phyloP scores from a whole-genome alignment of 495 filamentous ascomycete genomes.

The Chaetomium fimeti region DNA sequence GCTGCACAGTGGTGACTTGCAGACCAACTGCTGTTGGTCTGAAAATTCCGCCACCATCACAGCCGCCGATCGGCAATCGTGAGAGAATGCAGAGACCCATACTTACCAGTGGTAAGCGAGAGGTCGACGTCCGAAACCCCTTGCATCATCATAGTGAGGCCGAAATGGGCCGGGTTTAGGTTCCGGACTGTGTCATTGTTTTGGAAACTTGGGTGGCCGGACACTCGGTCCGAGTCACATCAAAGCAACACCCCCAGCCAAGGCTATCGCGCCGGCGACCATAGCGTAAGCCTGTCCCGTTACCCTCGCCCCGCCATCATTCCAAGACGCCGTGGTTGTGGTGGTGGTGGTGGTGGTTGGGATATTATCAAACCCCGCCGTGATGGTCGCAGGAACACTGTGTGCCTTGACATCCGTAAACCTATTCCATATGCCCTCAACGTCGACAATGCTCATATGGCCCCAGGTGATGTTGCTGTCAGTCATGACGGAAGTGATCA shows the following conservation, averaged over 20 bases:
- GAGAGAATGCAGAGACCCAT: not conserved
- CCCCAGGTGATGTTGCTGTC: not conserved
- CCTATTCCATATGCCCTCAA: not conserved
- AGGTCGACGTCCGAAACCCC: too few species aligned
- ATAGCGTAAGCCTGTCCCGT: not conserved
- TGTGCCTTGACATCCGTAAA: not conserved
- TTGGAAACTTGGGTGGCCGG: not conserved
- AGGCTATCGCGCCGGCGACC: not conserved
- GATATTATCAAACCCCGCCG: not conserved
- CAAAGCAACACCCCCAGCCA: slow-evolving; percentile 1
- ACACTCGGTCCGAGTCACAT: not conserved
- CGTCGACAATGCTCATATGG: not conserved
- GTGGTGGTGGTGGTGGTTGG: not conserved
- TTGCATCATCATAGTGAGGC: too few species aligned
- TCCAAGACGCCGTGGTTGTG: not conserved
- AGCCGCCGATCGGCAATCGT: not conserved
- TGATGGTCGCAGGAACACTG: not conserved
- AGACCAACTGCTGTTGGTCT: not conserved
- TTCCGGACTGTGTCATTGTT: too few species aligned
- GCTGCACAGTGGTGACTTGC: slow-evolving; percentile 5
- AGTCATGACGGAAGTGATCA: not conserved
- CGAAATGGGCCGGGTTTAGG: too few species aligned
- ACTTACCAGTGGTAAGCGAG: not conserved
- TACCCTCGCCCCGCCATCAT: not conserved
- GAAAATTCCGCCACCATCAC: not conserved